These are phyloP conservation scores for Halophytophthora polymorphica DNA, from an alignment of 352 stramenopile genomes.

Conservation along the genomic window DNA sequence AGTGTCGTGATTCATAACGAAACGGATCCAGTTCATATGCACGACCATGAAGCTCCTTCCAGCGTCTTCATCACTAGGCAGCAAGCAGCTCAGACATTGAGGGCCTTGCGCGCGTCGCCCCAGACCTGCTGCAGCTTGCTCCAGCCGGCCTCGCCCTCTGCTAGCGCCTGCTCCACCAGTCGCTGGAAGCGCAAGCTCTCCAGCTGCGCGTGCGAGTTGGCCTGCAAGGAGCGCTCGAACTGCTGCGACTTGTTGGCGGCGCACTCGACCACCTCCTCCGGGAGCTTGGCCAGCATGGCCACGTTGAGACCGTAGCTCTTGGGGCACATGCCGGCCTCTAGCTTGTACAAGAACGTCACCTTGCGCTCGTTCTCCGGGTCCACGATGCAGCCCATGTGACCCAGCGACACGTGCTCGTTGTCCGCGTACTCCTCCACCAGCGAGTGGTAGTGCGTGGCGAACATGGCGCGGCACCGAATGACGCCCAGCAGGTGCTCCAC, in stretches of 20 bases:
- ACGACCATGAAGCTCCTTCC: no score
- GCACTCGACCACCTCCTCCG: conserved; percentile 92
- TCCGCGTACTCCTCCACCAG: conserved; percentile 86
- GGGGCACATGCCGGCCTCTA: conserved; percentile 94
- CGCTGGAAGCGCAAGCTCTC: conserved; percentile 19
- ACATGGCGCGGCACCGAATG: conserved; percentile 93
- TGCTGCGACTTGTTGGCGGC: conserved; percentile 89
- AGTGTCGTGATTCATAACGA: no score
- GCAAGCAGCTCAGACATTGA: no score
- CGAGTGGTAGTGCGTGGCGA: conserved; percentile 99
- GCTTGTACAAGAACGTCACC: conserved; percentile 99
- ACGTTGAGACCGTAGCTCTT: conserved; percentile 99
- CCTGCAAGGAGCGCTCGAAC: conserved; percentile 83
- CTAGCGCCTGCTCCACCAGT: conserved; percentile 23
- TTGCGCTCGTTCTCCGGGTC: conserved; percentile 85
- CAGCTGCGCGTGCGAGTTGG: conserved; percentile 24
- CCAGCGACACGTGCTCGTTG: conserved; percentile 58
- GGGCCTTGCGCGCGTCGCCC: conserved; percentile 19
- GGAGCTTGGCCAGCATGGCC: conserved; percentile 96
- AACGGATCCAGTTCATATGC: no score
- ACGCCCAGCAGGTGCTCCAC: conserved; percentile 90
- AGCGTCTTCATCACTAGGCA: no score
- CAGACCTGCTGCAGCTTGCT: conserved; percentile 31
- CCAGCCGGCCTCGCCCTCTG: conserved; percentile 29
- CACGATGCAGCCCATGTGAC: conserved; percentile 83